phyloP scores from a whole-genome alignment of 345 rosid genomes.

The Populus euphratica region DNA sequence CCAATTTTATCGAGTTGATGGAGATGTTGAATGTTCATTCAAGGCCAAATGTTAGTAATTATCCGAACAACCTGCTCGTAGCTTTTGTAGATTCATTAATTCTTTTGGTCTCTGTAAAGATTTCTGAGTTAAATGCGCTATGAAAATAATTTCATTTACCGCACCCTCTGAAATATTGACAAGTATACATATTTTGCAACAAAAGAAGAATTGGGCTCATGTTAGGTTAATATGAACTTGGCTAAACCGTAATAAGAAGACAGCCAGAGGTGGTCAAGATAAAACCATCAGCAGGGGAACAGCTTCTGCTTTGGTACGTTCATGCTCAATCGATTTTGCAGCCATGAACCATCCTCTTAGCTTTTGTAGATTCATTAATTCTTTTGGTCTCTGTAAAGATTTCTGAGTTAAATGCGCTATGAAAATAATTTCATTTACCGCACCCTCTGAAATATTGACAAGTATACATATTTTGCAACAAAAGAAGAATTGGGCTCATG shows the following conservation, averaged over 20 bases:
- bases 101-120: too few species aligned
- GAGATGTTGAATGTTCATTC: conserved; percentile 89
- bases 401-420: too few species aligned
- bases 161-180: neutral
- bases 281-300: too few species aligned
- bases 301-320: too few species aligned
- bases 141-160: too few species aligned
- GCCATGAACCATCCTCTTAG: neutral
- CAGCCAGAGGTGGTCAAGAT: too few species aligned
- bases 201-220: neutral
- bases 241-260: neutral
- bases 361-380: neutral
- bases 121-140: too few species aligned
- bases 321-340: too few species aligned
- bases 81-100: neutral
- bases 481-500: neutral
- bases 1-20: conserved; percentile 79
- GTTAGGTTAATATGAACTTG: neutral
- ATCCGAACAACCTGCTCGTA: neutral
- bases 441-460: neutral
- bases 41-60: conserved; percentile 57
- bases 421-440: too few species aligned
- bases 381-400: too few species aligned
- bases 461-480: too few species aligned
- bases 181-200: too few species aligned